Conservation (phyloP, 345 rosid genomes). For the Eucalyptus tenuipes region DNA sequence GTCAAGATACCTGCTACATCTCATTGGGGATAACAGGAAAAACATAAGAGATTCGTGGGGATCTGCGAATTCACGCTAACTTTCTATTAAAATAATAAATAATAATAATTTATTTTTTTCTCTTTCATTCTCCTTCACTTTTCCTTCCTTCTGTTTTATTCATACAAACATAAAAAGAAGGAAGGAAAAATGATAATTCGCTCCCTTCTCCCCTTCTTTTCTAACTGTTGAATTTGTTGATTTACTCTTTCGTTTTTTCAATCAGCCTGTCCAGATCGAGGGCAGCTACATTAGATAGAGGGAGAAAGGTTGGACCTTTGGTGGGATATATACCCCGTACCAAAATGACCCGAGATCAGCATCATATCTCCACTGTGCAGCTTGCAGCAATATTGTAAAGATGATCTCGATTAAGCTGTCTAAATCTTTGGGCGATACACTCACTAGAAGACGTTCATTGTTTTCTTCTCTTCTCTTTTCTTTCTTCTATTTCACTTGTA, state of each 20-base stretch:
- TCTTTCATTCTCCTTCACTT: too few relatives aligned
- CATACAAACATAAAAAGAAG: background rate
- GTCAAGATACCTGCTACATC: background rate
- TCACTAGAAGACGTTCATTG: background rate
- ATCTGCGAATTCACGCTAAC: background rate
- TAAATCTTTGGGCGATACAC: background rate
- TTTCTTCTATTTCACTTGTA: background rate
- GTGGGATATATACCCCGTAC: background rate
- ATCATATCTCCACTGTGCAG: background rate
- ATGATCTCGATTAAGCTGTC: background rate
- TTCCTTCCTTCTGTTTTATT: background rate
- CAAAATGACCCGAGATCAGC: background rate
- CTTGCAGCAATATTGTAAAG: background rate
- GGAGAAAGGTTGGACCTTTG: background rate
- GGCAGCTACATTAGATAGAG: background rate
- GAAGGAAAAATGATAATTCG: background rate
- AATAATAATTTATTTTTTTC: too few relatives aligned
- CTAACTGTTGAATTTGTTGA: too few relatives aligned
- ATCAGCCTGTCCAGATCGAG: background rate
- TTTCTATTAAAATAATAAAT: background rate
- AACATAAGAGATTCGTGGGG: background rate
- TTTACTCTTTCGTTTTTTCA: too few relatives aligned
- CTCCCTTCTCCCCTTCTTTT: background rate
- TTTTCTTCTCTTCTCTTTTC: background rate
- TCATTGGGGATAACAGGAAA: background rate